Conservation (phyloP, 2,329 filamentous ascomycete genomes). For the Capronia americana region DNA sequence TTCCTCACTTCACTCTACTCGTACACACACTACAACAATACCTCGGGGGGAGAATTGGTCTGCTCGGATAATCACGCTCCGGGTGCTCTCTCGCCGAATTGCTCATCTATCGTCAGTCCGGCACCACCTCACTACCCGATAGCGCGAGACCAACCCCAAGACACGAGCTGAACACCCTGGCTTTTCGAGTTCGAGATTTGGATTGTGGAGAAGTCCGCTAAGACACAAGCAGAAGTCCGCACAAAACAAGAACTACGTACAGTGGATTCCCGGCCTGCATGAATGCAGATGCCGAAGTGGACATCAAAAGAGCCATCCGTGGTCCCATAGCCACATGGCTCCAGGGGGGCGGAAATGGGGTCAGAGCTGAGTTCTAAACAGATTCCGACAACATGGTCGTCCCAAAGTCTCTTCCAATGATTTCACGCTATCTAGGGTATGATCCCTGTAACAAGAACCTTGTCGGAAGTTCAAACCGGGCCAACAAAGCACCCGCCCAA, state of each 20-base stretch:
- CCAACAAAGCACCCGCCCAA: not conserved
- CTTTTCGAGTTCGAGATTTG: conserved; percentile 14
- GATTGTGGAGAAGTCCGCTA: conserved; percentile 14
- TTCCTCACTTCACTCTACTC: not conserved
- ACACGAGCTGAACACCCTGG: conserved; percentile 19
- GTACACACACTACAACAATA: not conserved
- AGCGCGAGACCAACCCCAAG: not conserved
- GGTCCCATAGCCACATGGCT: not conserved
- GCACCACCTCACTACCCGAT: not conserved
- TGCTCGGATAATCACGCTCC: not conserved
- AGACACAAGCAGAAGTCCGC: not conserved
- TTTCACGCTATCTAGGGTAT: not conserved
- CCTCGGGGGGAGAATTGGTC: not conserved
- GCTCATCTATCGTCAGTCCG: not conserved
- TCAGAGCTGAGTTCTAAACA: not conserved
- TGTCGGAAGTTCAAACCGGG: not conserved
- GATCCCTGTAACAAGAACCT: not conserved
- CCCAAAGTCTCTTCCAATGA: not conserved
- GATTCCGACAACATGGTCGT: not conserved
- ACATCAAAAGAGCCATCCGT: not conserved
- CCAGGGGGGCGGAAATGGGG: not conserved
- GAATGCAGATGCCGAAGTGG: not conserved
- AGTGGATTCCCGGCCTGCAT: not conserved
- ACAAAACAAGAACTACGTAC: not conserved
- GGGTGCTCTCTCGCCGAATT: not conserved